These are phyloP conservation scores for Nitzschia putrida DNA, from an alignment of 108 stramenopile species.

Conservation along the genomic window DNA sequence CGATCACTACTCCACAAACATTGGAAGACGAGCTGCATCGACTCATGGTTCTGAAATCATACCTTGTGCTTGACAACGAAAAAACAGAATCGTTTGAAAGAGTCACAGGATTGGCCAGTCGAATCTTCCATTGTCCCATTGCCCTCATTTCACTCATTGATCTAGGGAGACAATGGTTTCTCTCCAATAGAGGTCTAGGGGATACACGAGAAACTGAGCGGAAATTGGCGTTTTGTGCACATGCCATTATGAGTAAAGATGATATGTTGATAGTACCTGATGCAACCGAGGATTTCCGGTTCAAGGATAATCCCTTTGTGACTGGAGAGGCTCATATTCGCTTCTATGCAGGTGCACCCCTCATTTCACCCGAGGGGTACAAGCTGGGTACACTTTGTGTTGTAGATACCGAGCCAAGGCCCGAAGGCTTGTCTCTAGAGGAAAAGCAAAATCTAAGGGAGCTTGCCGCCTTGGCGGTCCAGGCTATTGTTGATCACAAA, in stretches of 20 bases:
- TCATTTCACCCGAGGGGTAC: slow-evolving; percentile 66
- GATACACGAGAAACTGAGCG: slow-evolving; percentile 63
- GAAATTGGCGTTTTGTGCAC: slow-evolving; percentile 78
- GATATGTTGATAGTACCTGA: slow-evolving; percentile 68
- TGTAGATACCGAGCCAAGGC: slow-evolving; percentile 62
- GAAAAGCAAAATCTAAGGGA: slow-evolving; percentile 72
- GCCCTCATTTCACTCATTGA: slow-evolving; percentile 67
- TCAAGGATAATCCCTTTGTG: slow-evolving; percentile 64
- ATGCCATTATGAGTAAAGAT: slow-evolving; percentile 51
- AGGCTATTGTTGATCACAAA: slow-evolving; percentile 46
- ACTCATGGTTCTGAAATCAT: slow-evolving; percentile 60
- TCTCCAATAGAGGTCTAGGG: slow-evolving; percentile 63
- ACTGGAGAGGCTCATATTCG: slow-evolving; percentile 72
- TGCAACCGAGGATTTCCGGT: slow-evolving; percentile 65
- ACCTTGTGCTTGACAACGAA: slow-evolving; percentile 62
- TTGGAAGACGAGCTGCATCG: slow-evolving; percentile 61
- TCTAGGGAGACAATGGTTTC: slow-evolving; percentile 80
- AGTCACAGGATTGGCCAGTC: slow-evolving; percentile 37
- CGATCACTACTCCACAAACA: slow-evolving; percentile 19
- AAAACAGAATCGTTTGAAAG: slow-evolving; percentile 65
- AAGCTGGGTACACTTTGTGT: slow-evolving; percentile 81
- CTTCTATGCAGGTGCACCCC: slow-evolving; percentile 80
- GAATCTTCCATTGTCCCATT: slow-evolving; percentile 75
- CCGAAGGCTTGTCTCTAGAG: slow-evolving; percentile 45
- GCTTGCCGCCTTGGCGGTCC: slow-evolving; percentile 56